Conservation (phyloP, 2,329 filamentous ascomycete genomes). For the Paecilomyces sp. region DNA sequence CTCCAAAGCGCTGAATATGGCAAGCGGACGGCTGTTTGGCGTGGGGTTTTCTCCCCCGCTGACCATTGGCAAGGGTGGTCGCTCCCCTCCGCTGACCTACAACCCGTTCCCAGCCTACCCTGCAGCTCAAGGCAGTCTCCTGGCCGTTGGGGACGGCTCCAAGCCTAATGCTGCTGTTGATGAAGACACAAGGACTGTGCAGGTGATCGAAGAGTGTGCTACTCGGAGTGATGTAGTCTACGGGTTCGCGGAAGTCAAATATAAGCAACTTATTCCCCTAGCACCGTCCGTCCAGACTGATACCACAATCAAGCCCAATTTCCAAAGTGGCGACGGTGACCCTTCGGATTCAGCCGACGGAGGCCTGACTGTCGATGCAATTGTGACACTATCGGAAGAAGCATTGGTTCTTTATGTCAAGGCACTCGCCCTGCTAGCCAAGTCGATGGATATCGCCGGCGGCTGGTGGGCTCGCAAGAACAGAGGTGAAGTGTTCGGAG, state of each 20-base stretch:
- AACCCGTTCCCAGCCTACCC: constrained; percentile 82
- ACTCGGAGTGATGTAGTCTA: constrained; percentile 94
- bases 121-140: constrained; percentile 61
- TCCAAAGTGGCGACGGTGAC: constrained; percentile 21
- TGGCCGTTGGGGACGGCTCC: constrained; percentile 55
- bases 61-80: constrained; percentile 36
- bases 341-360: constrained; percentile 57
- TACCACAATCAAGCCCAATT: constrained; percentile 17
- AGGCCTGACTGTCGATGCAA: constrained; percentile 75
- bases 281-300: constrained; percentile 57
- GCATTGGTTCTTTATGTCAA: constrained; percentile 95
- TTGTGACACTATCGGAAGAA: constrained; percentile 84
- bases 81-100: constrained; percentile 40
- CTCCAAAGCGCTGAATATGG: constrained; percentile 90
- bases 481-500: constrained; percentile 51
- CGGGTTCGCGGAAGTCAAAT: constrained; percentile 97
- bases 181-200: constrained; percentile 71
- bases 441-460: constrained; percentile 91
- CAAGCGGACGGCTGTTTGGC: constrained; percentile 57
- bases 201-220: constrained; percentile 83
- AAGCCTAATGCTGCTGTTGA: constrained; percentile 58
- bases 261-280: constrained; percentile 88
- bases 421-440: constrained; percentile 78
- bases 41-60: constrained; percentile 45
- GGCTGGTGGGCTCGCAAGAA: constrained; percentile 82